These are phyloP conservation scores for Trichoderma koningii DNA, from an alignment of 2,329 filamentous ascomycete genomes.

Conservation along the genomic window DNA sequence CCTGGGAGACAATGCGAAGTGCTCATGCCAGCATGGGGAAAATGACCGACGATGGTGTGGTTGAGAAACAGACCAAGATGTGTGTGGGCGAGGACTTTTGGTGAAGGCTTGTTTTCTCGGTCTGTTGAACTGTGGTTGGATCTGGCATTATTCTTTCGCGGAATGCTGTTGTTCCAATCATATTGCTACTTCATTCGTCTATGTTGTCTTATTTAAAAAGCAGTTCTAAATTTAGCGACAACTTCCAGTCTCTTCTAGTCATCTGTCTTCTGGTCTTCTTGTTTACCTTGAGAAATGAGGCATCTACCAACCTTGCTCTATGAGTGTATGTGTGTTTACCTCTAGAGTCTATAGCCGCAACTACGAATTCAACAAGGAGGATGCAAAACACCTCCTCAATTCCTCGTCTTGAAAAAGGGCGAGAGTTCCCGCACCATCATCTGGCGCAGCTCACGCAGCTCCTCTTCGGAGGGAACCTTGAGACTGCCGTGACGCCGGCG, in stretches of 20 bases:
- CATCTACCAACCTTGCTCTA: not conserved
- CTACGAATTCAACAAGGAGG: not conserved
- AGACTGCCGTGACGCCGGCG: conserved; percentile 46
- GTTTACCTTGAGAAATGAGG: not conserved
- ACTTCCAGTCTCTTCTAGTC: not conserved
- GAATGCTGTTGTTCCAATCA: not conserved
- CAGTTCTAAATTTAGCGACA: conserved; percentile 6
- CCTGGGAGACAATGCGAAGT: conserved; percentile 37
- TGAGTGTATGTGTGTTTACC: not conserved
- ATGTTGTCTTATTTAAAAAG: not conserved
- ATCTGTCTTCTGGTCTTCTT: not conserved
- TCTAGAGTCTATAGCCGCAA: not conserved
- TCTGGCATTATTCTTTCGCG: not conserved
- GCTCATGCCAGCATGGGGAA: conserved; percentile 11
- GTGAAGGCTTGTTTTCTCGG: not conserved
- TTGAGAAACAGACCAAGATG: not conserved
- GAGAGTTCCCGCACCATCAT: conserved; percentile 32
- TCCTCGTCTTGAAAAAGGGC: conserved; percentile 28
- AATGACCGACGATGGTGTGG: not conserved
- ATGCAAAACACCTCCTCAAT: not conserved
- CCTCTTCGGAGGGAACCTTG: conserved; percentile 46
- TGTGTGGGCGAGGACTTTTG: not conserved
- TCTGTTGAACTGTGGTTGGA: not conserved
- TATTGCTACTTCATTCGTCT: not conserved
- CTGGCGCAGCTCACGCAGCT: conserved; percentile 49